Conservation (phyloP, 371 early-diverging fungal species). For the Syncephalastrum monosporum region DNA sequence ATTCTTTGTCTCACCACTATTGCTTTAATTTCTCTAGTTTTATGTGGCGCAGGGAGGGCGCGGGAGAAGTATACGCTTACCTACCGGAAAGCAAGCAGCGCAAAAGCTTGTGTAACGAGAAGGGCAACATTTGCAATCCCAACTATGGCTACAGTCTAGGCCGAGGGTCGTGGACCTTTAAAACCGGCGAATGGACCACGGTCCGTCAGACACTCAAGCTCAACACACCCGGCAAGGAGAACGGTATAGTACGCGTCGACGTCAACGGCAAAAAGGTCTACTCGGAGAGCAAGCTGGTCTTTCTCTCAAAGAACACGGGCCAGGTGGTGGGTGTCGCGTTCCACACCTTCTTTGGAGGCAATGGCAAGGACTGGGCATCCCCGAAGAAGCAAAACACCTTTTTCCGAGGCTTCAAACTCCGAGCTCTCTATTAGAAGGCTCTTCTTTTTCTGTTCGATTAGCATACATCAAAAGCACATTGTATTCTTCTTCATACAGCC, state of each 20-base stretch:
- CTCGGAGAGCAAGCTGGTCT: slow-evolving; percentile 18
- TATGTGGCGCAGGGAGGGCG: slow-evolving; percentile 61
- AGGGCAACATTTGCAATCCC: slow-evolving; percentile 54
- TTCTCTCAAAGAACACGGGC: slow-evolving; percentile 26
- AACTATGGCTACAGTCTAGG: slow-evolving; percentile 65
- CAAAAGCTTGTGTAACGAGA: slow-evolving; percentile 38
- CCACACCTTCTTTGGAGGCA: slow-evolving; percentile 62
- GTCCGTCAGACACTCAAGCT: slow-evolving; percentile 55
- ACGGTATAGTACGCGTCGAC: slow-evolving; percentile 47
- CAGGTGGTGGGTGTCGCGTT: slow-evolving; percentile 17
- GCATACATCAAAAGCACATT: no score
- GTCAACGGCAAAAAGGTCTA: slow-evolving; percentile 36
- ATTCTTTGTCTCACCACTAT: not conserved
- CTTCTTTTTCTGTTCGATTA: no score
- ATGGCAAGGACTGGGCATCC: slow-evolving; percentile 40
- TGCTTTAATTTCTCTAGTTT: slow-evolving; percentile 29
- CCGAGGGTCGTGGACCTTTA: slow-evolving; percentile 55
- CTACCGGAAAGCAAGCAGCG: slow-evolving; percentile 48
- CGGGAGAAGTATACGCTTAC: slow-evolving; percentile 66
- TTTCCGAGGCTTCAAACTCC: slow-evolving; percentile 52
- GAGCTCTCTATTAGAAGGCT: not conserved
- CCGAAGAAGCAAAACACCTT: slow-evolving; percentile 51
- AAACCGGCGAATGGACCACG: slow-evolving; percentile 54
- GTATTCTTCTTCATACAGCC: no score
- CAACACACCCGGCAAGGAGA: slow-evolving; percentile 51